Evolutionary conservation across 306 rosid genomes (phyloP).

Genomic region (Spatholobus suberectus): DNA sequence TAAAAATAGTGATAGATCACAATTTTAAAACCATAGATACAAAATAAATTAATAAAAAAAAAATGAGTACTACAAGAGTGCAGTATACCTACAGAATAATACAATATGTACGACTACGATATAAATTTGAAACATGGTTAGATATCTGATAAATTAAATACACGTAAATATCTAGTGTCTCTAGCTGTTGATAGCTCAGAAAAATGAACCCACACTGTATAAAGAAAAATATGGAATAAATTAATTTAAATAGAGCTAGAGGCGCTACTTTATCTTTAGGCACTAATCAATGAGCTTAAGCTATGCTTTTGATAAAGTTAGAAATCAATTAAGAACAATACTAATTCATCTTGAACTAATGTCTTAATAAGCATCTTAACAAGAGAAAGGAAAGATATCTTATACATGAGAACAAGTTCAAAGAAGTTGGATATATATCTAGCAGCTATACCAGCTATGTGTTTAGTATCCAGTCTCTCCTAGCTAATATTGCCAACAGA

Average conservation of each 20-base stretch:
- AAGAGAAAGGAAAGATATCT: background rate
- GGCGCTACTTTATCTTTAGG: slow-evolving; percentile 28
- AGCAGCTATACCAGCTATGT: slow-evolving; percentile 9
- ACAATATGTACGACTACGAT: background rate
- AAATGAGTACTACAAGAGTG: background rate
- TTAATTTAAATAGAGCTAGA: background rate
- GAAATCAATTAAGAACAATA: background rate
- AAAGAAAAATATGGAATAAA: slow-evolving; percentile 19
- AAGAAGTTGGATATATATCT: slow-evolving; percentile 20
- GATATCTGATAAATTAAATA: slow-evolving; percentile 5
- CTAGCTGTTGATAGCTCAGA: slow-evolving; percentile 6
- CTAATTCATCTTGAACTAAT: slow-evolving; percentile 9
- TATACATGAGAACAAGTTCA: background rate
- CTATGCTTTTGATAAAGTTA: slow-evolving; percentile 7
- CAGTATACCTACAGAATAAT: background rate
- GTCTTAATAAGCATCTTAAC: slow-evolving; percentile 22
- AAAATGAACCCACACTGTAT: slow-evolving; percentile 21
- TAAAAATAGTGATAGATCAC: background rate
- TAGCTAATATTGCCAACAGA: slow-evolving; percentile 19
- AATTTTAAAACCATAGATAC: background rate
- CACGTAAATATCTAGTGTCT: background rate
- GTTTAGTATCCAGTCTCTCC: slow-evolving; percentile 14
- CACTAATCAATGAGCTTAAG: slow-evolving; percentile 24
- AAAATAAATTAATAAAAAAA: background rate
- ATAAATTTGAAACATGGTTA: background rate